Evolutionary conservation across 352 stramenopile species (phyloP).

Genomic region (Globisporangium camurandrum): DNA sequence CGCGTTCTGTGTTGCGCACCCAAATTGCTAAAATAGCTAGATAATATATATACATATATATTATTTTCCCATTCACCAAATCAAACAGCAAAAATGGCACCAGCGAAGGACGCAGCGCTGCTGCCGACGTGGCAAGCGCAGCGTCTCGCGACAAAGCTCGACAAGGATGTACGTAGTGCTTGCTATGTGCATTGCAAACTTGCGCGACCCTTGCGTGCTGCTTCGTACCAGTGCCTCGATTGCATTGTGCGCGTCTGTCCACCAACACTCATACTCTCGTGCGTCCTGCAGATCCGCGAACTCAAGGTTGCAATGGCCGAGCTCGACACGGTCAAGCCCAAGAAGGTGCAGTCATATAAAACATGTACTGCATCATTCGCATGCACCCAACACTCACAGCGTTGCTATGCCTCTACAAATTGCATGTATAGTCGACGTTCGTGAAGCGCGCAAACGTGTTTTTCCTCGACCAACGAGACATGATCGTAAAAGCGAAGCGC

Average conservation of each 20-base stretch:
- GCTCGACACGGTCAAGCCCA: slow-evolving; percentile 57
- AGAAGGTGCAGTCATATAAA: slow-evolving; percentile 64
- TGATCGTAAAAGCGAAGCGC: slow-evolving; percentile 61
- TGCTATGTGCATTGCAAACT: background rate
- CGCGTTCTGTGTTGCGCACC: background rate
- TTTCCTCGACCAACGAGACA: slow-evolving; percentile 61
- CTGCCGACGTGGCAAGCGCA: slow-evolving; percentile 33
- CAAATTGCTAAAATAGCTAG: background rate
- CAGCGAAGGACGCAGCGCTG: background rate
- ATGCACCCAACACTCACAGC: too few relatives aligned
- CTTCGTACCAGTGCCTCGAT: background rate
- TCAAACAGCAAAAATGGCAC: slow-evolving; percentile 1
- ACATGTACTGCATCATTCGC: too few relatives aligned
- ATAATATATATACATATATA: background rate
- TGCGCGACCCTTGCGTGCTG: background rate
- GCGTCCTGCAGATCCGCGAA: slow-evolving; percentile 51
- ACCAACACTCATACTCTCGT: too few relatives aligned
- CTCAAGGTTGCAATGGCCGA: slow-evolving; percentile 69
- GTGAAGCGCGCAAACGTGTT: slow-evolving; percentile 66
- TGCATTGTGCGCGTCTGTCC: too few relatives aligned
- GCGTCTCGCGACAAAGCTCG: slow-evolving; percentile 20
- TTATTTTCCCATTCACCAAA: background rate
- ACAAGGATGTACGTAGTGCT: slow-evolving; percentile 8
- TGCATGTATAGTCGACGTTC: slow-evolving; percentile 41
- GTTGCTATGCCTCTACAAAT: too few relatives aligned